A percentile compares a stretch with the other conserved stretches of the same genome.
These are phyloP conservation scores for Akanthomyces lecanii DNA, from an alignment of 2,329 filamentous ascomycete genomes.

Conservation along the genomic window DNA sequence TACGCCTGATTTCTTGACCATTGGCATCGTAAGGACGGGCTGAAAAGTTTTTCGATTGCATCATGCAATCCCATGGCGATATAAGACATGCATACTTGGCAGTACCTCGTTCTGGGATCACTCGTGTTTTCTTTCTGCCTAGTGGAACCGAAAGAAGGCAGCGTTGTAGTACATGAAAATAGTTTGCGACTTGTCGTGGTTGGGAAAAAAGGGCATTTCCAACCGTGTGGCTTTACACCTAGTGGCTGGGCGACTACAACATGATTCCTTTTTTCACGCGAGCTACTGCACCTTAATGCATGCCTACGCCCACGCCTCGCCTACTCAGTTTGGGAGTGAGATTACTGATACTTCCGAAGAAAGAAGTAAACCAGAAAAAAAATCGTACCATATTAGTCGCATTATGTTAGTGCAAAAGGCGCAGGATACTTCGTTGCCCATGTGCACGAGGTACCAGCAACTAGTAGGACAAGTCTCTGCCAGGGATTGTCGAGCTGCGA, in stretches of 20 bases:
- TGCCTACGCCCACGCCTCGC: neutral
- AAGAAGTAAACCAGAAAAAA: neutral
- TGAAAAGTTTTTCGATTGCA: neutral
- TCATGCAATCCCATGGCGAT: neutral
- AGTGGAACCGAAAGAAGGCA: neutral
- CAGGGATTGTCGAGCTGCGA: neutral
- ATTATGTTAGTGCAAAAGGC: neutral
- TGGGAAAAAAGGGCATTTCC: neutral
- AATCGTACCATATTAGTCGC: neutral
- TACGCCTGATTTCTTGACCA: neutral
- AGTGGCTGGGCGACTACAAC: neutral
- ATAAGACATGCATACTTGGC: neutral
- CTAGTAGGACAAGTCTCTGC: neutral
- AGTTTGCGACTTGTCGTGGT: neutral
- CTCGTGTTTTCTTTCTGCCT: neutral
- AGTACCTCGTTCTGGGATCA: neutral
- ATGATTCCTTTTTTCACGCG: neutral
- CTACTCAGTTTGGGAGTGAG: neutral
- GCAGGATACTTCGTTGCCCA: neutral
- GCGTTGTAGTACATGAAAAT: neutral
- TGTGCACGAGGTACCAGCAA: neutral
- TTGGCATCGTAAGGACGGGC: neutral
- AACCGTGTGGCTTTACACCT: neutral
- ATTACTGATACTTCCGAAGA: neutral
- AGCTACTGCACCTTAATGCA: neutral